Evolutionary conservation across 345 rosid genomes (phyloP), one percentile per base, ranked within the genome.

Genomic region (Brassica incana): DNA sequence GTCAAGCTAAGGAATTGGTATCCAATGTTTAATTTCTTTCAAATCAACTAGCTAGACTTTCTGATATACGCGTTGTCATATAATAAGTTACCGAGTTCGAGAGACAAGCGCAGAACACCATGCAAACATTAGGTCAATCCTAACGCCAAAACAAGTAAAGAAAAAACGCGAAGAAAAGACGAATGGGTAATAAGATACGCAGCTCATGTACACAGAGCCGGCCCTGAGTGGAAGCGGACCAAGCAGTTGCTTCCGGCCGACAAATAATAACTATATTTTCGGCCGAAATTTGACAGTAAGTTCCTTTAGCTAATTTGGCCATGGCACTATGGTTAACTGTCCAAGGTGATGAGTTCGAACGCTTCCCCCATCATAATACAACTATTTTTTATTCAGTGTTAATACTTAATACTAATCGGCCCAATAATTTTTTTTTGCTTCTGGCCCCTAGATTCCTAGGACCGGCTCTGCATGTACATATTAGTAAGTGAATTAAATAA

Each of bases 11-110:
- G 43, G 33, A 70, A 70, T 5, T 62, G 32, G 76, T 63, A 77
- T 70, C 71, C 71, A 77, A 71, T 63, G 80, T 33, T 18, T n/a
- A 70, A 77, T 10, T 77, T 60, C 63, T 69, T 77, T 33, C 73
- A 59, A 68, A 68, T 15, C 48, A 60, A 69, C 80, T 23, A 60
- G 67, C 68, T 60, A 69, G 54, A 69, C 56, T 69, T 12, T 62
- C 56, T 75, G 6, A 20, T n/a, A 52, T n/a, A 52, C n/a, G 20
- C 52, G 52, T 1, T 65, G 52, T 16, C 8, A 29, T 76, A 9
- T 63, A 63, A 69, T 29, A 62, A 15, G 16, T 70, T 23, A 62
- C 75, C 2, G 64, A 60, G 67, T 67, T 76, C 35, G 65, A 71
- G 35, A 33, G 58, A 25, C 38, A 50, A 33, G 76, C 65, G 1